Conservation (phyloP, 331 rosid genomes). For the Cydonia oblonga region DNA sequence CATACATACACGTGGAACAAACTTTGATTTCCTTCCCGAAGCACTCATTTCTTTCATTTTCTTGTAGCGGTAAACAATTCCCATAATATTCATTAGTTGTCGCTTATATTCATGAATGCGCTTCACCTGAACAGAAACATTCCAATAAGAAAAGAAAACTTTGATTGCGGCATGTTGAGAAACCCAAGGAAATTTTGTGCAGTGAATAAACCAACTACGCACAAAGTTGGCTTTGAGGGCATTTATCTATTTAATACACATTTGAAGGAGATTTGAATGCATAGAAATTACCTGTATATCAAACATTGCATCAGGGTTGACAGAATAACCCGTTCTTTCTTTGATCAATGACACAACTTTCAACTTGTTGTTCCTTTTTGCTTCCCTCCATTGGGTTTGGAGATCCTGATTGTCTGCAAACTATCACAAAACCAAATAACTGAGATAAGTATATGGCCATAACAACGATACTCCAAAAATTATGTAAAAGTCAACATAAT, state of each 20-base stretch:
- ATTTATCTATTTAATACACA: not conserved
- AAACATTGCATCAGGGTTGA: slow-evolving; percentile 87
- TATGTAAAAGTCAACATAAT: not conserved
- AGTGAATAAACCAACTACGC: not conserved
- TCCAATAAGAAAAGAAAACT: not conserved
- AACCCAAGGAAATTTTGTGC: not conserved
- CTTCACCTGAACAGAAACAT: slow-evolving; percentile 60
- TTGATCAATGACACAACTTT: slow-evolving; percentile 63
- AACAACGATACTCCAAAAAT: slow-evolving; percentile 4
- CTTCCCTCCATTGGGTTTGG: slow-evolving; percentile 76
- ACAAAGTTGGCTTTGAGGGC: not conserved
- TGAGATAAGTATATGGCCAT: slow-evolving; percentile 17
- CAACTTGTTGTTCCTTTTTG: slow-evolving; percentile 71
- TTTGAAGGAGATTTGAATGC: not conserved
- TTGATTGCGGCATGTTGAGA: not conserved
- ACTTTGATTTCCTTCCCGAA: slow-evolving; percentile 46
- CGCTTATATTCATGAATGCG: slow-evolving; percentile 98
- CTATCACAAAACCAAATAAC: slow-evolving; percentile 29
- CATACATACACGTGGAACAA: slow-evolving; percentile 93
- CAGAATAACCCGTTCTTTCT: slow-evolving; percentile 82
- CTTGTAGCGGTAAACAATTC: slow-evolving; percentile 94
- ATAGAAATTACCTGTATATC: slow-evolving; percentile 69
- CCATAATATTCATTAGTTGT: slow-evolving; percentile 75
- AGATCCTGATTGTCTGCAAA: slow-evolving; percentile 75
- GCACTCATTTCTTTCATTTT: slow-evolving; percentile 91